Percentiles rank a stretch among this genome's conserved stretches.
These are phyloP conservation scores for Astrephomene gubernaculifera DNA, from an alignment of 139 green algal species.

Conservation along the genomic window DNA sequence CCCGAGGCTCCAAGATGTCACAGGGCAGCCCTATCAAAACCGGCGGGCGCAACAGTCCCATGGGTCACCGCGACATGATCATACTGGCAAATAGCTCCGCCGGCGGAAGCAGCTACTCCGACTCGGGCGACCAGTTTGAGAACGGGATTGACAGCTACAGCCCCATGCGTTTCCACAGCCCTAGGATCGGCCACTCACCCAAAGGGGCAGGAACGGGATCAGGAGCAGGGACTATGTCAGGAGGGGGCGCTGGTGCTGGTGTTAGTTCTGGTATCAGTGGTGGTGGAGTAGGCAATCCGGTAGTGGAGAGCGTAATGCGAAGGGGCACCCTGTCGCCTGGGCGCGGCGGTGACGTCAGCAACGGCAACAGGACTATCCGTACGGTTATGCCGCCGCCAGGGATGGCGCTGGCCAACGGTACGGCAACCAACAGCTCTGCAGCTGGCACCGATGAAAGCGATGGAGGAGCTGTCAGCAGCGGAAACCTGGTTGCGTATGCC, in stretches of 20 bases:
- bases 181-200: no score
- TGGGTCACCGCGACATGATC: no score
- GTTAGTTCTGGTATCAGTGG: no score
- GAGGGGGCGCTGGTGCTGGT: no score
- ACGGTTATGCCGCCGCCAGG: background rate
- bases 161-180: background rate
- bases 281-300: background rate
- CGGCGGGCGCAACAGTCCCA: no score
- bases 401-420: background rate
- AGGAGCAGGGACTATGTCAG: no score
- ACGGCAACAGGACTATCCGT: background rate
- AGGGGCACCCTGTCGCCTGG: background rate
- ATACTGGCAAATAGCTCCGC: no score
- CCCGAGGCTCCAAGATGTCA: no score
- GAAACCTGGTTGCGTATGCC: background rate
- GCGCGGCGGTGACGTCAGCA: background rate
- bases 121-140: no score
- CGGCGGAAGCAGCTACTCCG: no score
- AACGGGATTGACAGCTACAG: constrained; percentile 46
- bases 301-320: constrained; percentile 12
- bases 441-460: background rate
- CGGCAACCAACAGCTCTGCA: background rate
- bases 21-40: no score
- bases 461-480: background rate
- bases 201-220: no score